Percentiles rank a stretch among this genome's conserved stretches.
Conservation (phyloP, 139 green algal genomes). For the Haematococcus lacustris region DNA sequence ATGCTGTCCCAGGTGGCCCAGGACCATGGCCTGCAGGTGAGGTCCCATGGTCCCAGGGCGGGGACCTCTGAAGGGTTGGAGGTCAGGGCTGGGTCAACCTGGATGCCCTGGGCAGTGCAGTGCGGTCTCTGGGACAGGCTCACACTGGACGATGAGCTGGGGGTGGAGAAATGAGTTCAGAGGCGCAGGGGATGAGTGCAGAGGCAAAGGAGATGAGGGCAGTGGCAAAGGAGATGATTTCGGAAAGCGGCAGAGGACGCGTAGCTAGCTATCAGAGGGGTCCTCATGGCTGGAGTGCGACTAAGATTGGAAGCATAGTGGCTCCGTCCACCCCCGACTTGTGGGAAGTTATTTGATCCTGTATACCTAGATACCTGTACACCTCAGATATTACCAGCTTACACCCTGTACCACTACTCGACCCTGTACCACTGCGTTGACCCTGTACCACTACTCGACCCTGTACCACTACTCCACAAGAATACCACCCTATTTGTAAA, state of each 20-base stretch:
- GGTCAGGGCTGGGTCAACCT: neutral
- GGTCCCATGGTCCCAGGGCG: neutral
- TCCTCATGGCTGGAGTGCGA: no score
- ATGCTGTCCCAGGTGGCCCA: conserved; percentile 40
- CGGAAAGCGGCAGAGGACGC: no score
- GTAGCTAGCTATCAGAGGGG: no score
- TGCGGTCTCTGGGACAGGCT: neutral
- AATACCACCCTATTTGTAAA: neutral
- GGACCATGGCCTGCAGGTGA: conserved; percentile 33
- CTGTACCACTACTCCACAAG: conserved; percentile 22
- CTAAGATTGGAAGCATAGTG: no score
- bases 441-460: neutral
- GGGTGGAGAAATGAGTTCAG: neutral
- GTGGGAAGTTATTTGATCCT: no score
- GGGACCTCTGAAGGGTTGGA: neutral
- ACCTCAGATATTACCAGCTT: no score
- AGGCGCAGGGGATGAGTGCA: neutral
- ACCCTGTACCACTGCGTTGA: neutral
- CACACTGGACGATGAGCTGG: conserved; percentile 12
- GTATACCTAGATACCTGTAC: no score
- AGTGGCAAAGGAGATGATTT: neutral
- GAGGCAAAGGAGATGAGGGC: neutral
- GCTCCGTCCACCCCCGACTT: no score
- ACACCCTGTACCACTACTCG: neutral
- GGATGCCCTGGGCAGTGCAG: neutral